Percentiles rank a stretch among this genome's conserved stretches.
Conservation (phyloP, 805 yeast genomes). For the Cyberlindnera mississippiensis region DNA sequence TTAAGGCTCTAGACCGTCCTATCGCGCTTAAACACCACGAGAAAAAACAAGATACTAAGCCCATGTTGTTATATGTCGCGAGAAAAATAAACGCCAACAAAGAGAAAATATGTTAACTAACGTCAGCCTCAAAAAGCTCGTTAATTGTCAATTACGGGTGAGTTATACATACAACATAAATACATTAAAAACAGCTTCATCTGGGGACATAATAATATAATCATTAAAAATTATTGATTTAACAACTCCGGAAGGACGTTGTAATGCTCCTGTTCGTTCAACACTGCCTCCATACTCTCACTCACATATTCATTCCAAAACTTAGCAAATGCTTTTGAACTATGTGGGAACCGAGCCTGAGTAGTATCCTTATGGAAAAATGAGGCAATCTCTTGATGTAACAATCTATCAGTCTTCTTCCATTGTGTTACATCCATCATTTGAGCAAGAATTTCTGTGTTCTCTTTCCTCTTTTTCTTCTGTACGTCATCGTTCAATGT, state of each 20-base stretch:
- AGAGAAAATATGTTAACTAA: too few relatives aligned
- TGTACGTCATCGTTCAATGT: not conserved
- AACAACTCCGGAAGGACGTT: not conserved
- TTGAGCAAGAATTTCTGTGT: not conserved
- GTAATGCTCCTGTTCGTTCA: slow-evolving; percentile 4
- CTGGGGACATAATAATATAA: too few relatives aligned
- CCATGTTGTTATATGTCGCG: too few relatives aligned
- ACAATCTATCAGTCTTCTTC: slow-evolving; percentile 8
- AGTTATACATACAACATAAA: too few relatives aligned
- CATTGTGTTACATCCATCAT: slow-evolving; percentile 4
- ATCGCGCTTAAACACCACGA: too few relatives aligned
- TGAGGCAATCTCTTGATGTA: slow-evolving; percentile 12
- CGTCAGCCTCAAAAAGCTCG: too few relatives aligned
- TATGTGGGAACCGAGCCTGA: slow-evolving; percentile 12
- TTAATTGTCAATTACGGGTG: too few relatives aligned
- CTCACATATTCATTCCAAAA: slow-evolving; percentile 19
- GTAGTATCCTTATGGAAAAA: slow-evolving; percentile 14
- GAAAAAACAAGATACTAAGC: too few relatives aligned
- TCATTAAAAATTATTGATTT: not conserved
- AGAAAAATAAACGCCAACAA: too few relatives aligned
- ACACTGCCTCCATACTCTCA: slow-evolving; percentile 16
- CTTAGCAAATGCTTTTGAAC: slow-evolving; percentile 10
- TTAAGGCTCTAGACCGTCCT: too few relatives aligned
- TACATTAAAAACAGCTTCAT: too few relatives aligned
- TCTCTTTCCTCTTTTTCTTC: not conserved